Evolutionary conservation across 768 basidiomycete species (phyloP).

Genomic region (Lyophyllum semitale): DNA sequence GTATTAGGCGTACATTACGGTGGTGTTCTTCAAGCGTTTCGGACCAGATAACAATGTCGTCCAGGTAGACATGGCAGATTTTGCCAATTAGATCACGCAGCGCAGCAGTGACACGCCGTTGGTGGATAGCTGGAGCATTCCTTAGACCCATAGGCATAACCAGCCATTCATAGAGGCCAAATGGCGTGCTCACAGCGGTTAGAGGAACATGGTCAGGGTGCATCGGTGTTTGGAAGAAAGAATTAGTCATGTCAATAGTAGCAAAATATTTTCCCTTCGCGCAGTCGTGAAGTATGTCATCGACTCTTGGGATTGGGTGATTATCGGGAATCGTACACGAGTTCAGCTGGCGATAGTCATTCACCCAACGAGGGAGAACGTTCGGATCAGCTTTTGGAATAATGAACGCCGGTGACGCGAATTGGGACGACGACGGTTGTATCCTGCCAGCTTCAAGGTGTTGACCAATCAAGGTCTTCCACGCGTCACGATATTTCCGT

Average conservation of each 20-base stretch:
- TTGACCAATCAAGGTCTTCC: slow-evolving; percentile 32
- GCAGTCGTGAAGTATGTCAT: too few species aligned
- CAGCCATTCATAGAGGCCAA: too few species aligned
- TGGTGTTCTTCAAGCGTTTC: slow-evolving; percentile 33
- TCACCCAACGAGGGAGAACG: slow-evolving; percentile 35
- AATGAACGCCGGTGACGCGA: slow-evolving; percentile 32
- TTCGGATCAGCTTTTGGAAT: too few species aligned
- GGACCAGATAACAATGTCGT: slow-evolving; percentile 49
- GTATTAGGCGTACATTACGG: slow-evolving; percentile 19
- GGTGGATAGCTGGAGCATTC: too few species aligned
- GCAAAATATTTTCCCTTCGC: too few species aligned
- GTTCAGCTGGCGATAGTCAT: slow-evolving; percentile 34
- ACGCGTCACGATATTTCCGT: slow-evolving; percentile 30
- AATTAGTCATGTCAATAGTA: too few species aligned
- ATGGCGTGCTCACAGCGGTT: slow-evolving; percentile 37
- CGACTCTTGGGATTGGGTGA: too few species aligned
- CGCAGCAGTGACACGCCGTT: slow-evolving; percentile 19
- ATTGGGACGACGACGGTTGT: slow-evolving; percentile 22
- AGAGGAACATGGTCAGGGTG: slow-evolving; percentile 25
- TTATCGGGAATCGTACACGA: slow-evolving; percentile 27
- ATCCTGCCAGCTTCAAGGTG: slow-evolving; percentile 34
- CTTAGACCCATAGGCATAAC: too few species aligned
- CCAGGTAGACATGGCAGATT: too few species aligned
- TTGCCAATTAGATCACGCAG: too few species aligned
- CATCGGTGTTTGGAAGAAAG: too few species aligned